These are phyloP conservation scores for Darksidea phi DNA, from an alignment of 495 filamentous ascomycete species.

Conservation along the genomic window DNA sequence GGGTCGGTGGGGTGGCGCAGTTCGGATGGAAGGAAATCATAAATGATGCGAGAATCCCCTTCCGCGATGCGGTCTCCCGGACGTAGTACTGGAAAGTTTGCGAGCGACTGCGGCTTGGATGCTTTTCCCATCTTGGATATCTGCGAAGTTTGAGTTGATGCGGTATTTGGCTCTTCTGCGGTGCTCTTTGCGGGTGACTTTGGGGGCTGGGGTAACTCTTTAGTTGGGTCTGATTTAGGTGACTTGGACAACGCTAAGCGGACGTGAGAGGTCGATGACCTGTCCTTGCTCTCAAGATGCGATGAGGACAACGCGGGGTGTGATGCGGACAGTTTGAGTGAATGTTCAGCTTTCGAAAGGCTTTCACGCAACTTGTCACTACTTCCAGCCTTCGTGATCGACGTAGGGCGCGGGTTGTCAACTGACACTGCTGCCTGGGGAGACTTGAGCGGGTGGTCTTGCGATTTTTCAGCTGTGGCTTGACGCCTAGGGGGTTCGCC, in stretches of 20 bases:
- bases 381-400: conserved; percentile 31
- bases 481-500: conserved; percentile 9
- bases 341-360: conserved; percentile 20
- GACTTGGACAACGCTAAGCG: conserved; percentile 9
- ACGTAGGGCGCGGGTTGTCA: conserved; percentile 21
- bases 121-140: conserved; percentile 10
- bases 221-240: conserved; percentile 16
- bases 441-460: conserved; percentile 3
- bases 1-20: conserved; percentile 17
- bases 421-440: conserved; percentile 7
- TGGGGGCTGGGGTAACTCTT: neutral
- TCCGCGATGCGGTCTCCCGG: conserved; percentile 59
- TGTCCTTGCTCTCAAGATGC: conserved; percentile 12
- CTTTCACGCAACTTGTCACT: conserved; percentile 30
- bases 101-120: conserved; percentile 31
- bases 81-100: conserved; percentile 39
- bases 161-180: neutral
- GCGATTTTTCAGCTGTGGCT: conserved; percentile 7
- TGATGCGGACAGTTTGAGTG: conserved; percentile 27
- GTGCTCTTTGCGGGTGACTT: conserved; percentile 18
- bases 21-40: conserved; percentile 57
- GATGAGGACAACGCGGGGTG: conserved; percentile 23
- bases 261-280: conserved; percentile 17
- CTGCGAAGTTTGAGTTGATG: neutral
- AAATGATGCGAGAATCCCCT: conserved; percentile 76